These are phyloP conservation scores for Aspergillus ibericus DNA, from an alignment of 2,329 filamentous ascomycete species.

Conservation along the genomic window DNA sequence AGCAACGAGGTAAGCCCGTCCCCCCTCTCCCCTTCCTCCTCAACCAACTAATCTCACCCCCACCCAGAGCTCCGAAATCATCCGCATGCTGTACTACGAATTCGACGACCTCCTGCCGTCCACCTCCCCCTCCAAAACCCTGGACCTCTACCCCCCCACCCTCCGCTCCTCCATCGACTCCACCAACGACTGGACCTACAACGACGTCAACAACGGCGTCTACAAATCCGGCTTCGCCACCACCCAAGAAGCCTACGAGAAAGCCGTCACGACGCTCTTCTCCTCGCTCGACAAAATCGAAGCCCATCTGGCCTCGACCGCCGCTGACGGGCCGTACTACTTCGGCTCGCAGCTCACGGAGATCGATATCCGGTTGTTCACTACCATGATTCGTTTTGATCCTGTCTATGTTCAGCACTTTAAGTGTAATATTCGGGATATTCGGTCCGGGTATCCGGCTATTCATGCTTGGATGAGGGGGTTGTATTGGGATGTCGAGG, in stretches of 20 bases:
- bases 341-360: constrained; percentile 77
- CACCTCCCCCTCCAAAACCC: constrained; percentile 54
- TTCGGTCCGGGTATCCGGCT: constrained; percentile 77
- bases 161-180: constrained; percentile 71
- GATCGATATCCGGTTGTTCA: constrained; percentile 74
- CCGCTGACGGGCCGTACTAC: constrained; percentile 61
- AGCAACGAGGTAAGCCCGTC: constrained; percentile 71
- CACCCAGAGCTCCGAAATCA: constrained; percentile 71
- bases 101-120: constrained; percentile 69
- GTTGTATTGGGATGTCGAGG: constrained; percentile 79
- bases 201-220: constrained; percentile 54
- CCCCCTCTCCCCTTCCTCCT: not conserved
- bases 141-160: constrained; percentile 67
- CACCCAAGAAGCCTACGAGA: constrained; percentile 78
- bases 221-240: constrained; percentile 75
- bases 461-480: constrained; percentile 79
- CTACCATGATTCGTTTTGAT: constrained; percentile 72
- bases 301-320: constrained; percentile 57
- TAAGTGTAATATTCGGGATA: constrained; percentile 81
- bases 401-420: constrained; percentile 79
- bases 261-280: constrained; percentile 71
- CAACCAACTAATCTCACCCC: not conserved
- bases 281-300: constrained; percentile 75
- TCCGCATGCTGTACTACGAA: constrained; percentile 81
- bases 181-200: constrained; percentile 79